Evolutionary conservation across 345 rosid genomes (phyloP), one percentile per base, ranked within the genome.

Genomic region (Hirschfeldia incana): DNA sequence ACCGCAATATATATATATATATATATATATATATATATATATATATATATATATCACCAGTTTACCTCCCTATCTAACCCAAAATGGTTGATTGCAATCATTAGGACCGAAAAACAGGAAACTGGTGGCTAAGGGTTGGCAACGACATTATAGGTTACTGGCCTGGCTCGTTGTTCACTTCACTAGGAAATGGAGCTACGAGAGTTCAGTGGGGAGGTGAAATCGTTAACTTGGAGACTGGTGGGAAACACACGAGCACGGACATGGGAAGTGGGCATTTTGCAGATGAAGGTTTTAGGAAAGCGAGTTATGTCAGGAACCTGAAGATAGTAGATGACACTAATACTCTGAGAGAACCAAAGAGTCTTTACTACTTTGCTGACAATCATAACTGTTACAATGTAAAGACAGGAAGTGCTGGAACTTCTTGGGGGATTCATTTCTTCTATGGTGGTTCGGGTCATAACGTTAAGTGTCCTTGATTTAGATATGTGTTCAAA

Each of bases 41-140:
- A 21, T 21, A 21, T 21, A 21, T 21, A 21, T 21, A 21, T 21
- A 21, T 21, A 21, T 21, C 21, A 21, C 21, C 21, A 21, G 21
- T 21, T 21, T 21, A 70, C 34, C 30, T 72, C 57, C 57, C 16
- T n/a, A 64, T 58, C 21, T 75, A 46, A 51, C n/a, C 8, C 4
- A 9, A 3, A 46, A 58, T 30, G 34, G 34, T 15, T 39, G 5
- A 65, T 8, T 58, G 17, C 67, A 65, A 72, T 72, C 17, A 73
- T 63, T 34, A 89, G 91, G 94, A 90, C 51, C 86, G 79, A 4
- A 69, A 75, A 72, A 87, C 85, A 71, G 94, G 57, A 51, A 51
- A 51, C 57, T 51, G 57, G 57, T 51, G 57, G 57, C 17, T 51
- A 51, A 51, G 57, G 8, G 57, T 51, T n/a, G 57, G 57, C 57